phyloP scores from a whole-genome alignment of 169 alveolate species.

The Plasmodium billcollinsi region DNA sequence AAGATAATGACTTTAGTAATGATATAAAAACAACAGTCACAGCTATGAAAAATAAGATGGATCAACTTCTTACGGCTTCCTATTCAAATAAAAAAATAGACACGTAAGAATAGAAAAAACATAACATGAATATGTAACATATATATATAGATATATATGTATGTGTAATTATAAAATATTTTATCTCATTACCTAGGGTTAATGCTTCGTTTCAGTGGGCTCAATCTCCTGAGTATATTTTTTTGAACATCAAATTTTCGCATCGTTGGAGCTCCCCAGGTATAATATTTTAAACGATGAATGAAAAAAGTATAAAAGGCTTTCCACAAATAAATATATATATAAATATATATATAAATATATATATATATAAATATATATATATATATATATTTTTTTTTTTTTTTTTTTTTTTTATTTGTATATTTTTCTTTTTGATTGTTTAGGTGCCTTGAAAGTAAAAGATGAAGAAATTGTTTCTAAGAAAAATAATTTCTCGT shows the following conservation, averaged over 20 bases:
- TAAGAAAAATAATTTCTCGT: conserved; percentile 79
- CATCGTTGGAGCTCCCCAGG: conserved; percentile 97
- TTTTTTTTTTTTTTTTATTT: conserved; percentile 3
- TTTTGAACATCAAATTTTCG: conserved; percentile 93
- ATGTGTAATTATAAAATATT: not conserved
- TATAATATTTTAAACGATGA: not conserved
- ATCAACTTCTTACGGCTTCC: conserved; percentile 55
- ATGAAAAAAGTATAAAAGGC: not conserved
- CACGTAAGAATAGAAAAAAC: conserved; percentile 19
- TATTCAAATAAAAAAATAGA: conserved; percentile 66
- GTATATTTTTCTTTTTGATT: too few species aligned
- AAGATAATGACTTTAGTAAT: conserved; percentile 64
- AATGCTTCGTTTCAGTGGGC: conserved; percentile 98
- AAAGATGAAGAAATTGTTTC: conserved; percentile 84
- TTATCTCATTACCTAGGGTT: conserved; percentile 77
- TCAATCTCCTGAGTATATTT: conserved; percentile 91
- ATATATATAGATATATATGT: too few species aligned
- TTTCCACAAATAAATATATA: not conserved
- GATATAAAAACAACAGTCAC: conserved; percentile 31
- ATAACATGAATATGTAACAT: not conserved
- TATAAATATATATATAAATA: too few species aligned
- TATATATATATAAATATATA: not conserved
- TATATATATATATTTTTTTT: not conserved
- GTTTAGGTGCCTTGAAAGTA: conserved; percentile 90
- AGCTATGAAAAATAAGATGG: conserved; percentile 48